Conservation (phyloP, 1,284 basidiomycete genomes). For the Cystobasidium slooffiae region DNA sequence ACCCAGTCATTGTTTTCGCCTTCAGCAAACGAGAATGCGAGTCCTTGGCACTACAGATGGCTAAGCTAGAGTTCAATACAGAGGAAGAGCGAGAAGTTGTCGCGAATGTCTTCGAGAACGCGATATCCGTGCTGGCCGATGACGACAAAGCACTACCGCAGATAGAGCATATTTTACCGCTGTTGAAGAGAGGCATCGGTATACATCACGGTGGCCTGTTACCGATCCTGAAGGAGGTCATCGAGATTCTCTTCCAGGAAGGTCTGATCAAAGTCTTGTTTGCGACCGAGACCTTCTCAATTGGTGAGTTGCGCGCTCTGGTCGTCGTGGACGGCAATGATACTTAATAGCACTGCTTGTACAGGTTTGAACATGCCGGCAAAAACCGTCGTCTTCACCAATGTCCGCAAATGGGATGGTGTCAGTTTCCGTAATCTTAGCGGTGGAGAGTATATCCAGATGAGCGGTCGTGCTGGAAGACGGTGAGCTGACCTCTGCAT, state of each 20-base stretch:
- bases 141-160: conserved; percentile 92
- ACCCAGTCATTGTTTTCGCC: conserved; percentile 98
- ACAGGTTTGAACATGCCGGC: conserved; percentile 94
- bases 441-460: conserved; percentile 92
- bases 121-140: conserved; percentile 83
- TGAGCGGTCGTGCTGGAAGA: conserved; percentile 97
- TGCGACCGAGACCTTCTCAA: conserved; percentile 99
- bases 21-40: conserved; percentile 99
- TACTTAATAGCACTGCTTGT: neutral
- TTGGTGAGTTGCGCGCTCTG: conserved; percentile 60
- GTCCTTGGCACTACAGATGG: conserved; percentile 83
- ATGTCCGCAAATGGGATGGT: conserved; percentile 94
- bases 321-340: neutral
- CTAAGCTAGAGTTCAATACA: conserved; percentile 94
- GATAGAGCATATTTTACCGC: conserved; percentile 88
- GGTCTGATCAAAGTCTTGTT: conserved; percentile 99
- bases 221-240: conserved; percentile 97
- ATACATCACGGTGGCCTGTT: conserved; percentile 98
- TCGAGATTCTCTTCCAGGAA: conserved; percentile 99
- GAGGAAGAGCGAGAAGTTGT: conserved; percentile 91
- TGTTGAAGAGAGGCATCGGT: conserved; percentile 93
- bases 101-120: conserved; percentile 88
- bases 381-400: conserved; percentile 97
- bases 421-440: conserved; percentile 88
- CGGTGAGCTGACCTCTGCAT: conserved; percentile 50